These are phyloP conservation scores for Aureobasidium sp. DNA, from an alignment of 2,329 filamentous ascomycete species.

Conservation along the genomic window DNA sequence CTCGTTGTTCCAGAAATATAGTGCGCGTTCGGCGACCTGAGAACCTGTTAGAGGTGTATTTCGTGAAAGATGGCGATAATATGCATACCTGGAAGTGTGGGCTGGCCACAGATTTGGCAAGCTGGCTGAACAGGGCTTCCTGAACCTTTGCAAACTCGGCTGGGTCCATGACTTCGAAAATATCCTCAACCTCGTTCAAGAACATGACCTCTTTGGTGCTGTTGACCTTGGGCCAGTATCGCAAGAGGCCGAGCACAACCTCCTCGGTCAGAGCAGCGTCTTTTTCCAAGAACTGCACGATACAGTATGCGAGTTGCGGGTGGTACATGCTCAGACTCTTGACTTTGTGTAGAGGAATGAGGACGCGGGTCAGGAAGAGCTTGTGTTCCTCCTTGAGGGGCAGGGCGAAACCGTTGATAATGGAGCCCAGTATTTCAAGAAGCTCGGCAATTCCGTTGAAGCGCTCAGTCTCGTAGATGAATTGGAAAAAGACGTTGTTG, in stretches of 20 bases:
- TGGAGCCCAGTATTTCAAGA: slow-evolving; percentile 92
- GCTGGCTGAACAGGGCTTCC: slow-evolving; percentile 91
- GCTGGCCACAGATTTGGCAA: slow-evolving; percentile 95
- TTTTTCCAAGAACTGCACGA: slow-evolving; percentile 97
- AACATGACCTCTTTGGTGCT: slow-evolving; percentile 99
- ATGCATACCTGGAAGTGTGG: slow-evolving; percentile 78
- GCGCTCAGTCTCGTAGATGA: slow-evolving; percentile 95
- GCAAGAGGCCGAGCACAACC: slow-evolving; percentile 84
- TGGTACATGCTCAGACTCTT: slow-evolving; percentile 99
- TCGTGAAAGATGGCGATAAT: not conserved
- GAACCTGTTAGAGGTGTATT: slow-evolving; percentile 16
- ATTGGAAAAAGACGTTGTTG: slow-evolving; percentile 99
- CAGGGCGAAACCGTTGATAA: slow-evolving; percentile 97
- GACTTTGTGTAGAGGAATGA: slow-evolving; percentile 93
- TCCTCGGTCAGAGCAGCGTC: slow-evolving; percentile 96
- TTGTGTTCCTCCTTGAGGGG: slow-evolving; percentile 98
- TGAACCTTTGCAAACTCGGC: slow-evolving; percentile 98
- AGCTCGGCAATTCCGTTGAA: slow-evolving; percentile 98
- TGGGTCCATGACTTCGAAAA: slow-evolving; percentile 99
- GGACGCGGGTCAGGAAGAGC: slow-evolving; percentile 86
- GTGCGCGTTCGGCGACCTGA: slow-evolving; percentile 82
- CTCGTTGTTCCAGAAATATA: slow-evolving; percentile 99
- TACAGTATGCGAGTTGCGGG: slow-evolving; percentile 95
- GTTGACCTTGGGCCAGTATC: slow-evolving; percentile 99
- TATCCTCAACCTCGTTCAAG: slow-evolving; percentile 97